These are phyloP conservation scores for Rhynchospora breviuscula DNA, from an alignment of 176 grass and related monocot genomes.

Conservation along the genomic window DNA sequence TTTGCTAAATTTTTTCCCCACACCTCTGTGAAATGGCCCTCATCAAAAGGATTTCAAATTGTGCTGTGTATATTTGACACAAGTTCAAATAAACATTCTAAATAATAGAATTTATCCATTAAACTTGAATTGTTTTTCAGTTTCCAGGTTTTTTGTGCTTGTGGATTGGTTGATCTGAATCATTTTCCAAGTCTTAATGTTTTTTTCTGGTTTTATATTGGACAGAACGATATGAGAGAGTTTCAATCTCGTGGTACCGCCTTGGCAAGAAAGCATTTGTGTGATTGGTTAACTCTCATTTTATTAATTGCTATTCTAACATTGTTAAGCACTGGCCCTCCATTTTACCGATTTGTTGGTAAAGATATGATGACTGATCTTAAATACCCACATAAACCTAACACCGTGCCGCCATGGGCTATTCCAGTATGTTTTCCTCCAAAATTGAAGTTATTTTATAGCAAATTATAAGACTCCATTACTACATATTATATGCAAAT, in stretches of 20 bases:
- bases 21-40: no score
- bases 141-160: neutral
- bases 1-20: no score
- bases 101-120: neutral
- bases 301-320: slow-evolving; percentile 42
- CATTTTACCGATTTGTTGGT: slow-evolving; percentile 62
- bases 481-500: neutral
- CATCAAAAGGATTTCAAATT: neutral
- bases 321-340: slow-evolving; percentile 34
- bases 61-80: neutral
- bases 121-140: neutral
- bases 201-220: neutral
- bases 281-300: slow-evolving; percentile 65
- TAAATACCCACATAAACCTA: slow-evolving; percentile 59
- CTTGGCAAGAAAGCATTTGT: slow-evolving; percentile 45
- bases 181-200: neutral
- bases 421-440: slow-evolving; percentile 55
- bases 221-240: slow-evolving; percentile 38
- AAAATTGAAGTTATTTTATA: neutral
- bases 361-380: slow-evolving; percentile 61
- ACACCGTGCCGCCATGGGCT: slow-evolving; percentile 58
- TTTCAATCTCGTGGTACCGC: slow-evolving; percentile 48
- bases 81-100: neutral
- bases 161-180: neutral
- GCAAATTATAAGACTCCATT: neutral